phyloP scores from a whole-genome alignment of 1,139 yeast species.

The Diutina neorugosa region DNA sequence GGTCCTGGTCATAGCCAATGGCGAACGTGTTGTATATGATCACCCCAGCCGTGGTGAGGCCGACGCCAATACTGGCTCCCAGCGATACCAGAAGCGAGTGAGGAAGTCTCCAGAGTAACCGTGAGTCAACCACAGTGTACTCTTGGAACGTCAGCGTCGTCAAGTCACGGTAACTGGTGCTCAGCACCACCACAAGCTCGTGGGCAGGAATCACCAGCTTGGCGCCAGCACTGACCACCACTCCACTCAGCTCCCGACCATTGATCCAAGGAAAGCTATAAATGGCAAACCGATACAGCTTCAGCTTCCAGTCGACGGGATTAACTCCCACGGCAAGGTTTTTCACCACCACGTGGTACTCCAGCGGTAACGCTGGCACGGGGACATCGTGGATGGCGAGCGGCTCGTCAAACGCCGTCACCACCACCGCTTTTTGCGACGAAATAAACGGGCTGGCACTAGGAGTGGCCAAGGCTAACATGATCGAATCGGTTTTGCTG shows the following conservation, averaged over 20 bases:
- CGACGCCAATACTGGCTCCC: conserved; percentile 37
- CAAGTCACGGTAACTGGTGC: conserved; percentile 34
- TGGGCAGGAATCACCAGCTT: conserved; percentile 6
- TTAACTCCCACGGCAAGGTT: conserved; percentile 32
- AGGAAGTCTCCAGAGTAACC: conserved; percentile 32
- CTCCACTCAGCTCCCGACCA: conserved; percentile 35
- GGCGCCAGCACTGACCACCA: conserved; percentile 21
- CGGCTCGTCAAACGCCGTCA: not conserved
- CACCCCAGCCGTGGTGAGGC: conserved; percentile 32
- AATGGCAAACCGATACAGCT: conserved; percentile 33
- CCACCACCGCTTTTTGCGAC: conserved; percentile 1
- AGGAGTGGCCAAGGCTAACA: not conserved
- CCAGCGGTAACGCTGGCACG: conserved; percentile 4
- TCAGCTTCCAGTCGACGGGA: conserved; percentile 42
- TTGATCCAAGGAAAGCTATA: conserved; percentile 38
- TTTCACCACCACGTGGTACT: conserved; percentile 24
- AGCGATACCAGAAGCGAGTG: conserved; percentile 17
- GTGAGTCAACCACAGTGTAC: conserved; percentile 29
- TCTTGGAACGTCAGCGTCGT: conserved; percentile 37
- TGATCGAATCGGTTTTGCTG: not conserved
- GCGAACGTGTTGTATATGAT: conserved; percentile 22
- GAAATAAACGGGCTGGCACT: not conserved
- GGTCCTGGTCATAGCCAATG: conserved; percentile 8
- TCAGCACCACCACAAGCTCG: conserved; percentile 21
- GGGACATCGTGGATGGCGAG: not conserved